A percentile compares a stretch with the other conserved stretches of the same genome.
phyloP scores from a whole-genome alignment of 768 basidiomycete genomes.

The Serendipita sp. region DNA sequence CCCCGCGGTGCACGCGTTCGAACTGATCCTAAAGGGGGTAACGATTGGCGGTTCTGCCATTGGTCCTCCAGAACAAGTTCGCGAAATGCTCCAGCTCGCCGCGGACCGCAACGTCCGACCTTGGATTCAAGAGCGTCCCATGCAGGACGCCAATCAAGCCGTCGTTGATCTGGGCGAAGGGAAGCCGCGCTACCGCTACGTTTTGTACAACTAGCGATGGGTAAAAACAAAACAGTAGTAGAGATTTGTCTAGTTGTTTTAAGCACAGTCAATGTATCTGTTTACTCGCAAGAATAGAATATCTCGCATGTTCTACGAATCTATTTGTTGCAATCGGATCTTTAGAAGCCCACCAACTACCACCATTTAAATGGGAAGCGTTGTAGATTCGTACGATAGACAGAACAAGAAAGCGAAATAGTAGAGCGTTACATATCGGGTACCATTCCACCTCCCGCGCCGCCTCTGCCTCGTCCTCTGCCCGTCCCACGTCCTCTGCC shows the following conservation, averaged over 20 bases:
- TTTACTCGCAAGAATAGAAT: too few species aligned
- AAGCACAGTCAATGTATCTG: too few species aligned
- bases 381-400: too few species aligned
- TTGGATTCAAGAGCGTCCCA: conserved; percentile 31
- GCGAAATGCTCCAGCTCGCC: conserved; percentile 45
- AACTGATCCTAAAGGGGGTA: conserved; percentile 19
- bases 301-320: too few species aligned
- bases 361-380: too few species aligned
- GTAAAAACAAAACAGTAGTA: too few species aligned
- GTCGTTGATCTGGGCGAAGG: conserved; percentile 33
- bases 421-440: too few species aligned
- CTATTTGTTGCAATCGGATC: too few species aligned
- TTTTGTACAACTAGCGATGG: conserved; percentile 23
- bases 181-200: conserved; percentile 38
- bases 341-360: too few species aligned
- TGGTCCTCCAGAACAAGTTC: conserved; percentile 42
- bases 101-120: conserved; percentile 37
- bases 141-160: conserved; percentile 34
- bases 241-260: too few species aligned
- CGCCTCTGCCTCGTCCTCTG: not conserved
- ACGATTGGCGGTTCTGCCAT: conserved; percentile 24
- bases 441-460: not conserved
- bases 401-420: too few species aligned
- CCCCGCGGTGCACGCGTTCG: conserved; percentile 25
- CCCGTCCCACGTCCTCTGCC: not conserved